Conservation (phyloP, 2,329 filamentous ascomycete genomes). For the Phaeosphaeria sp. region DNA sequence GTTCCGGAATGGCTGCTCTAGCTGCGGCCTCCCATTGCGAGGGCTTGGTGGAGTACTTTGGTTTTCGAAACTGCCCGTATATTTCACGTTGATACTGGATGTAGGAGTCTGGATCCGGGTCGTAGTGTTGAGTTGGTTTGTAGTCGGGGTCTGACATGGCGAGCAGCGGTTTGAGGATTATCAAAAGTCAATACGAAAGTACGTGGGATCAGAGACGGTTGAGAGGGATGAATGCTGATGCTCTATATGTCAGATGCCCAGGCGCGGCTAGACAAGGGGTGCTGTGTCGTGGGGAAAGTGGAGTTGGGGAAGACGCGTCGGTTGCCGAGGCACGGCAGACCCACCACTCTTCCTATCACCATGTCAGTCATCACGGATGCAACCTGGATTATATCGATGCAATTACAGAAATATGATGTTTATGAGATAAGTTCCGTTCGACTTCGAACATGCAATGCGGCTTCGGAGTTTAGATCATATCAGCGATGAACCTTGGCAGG, state of each 20-base stretch:
- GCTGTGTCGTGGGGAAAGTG: conserved; percentile 1
- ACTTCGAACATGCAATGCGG: neutral
- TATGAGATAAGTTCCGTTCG: neutral
- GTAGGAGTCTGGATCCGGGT: conserved; percentile 46
- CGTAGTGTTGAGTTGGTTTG: conserved; percentile 26
- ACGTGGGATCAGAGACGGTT: neutral
- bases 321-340: conserved; percentile 3
- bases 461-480: neutral
- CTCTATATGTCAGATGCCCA: neutral
- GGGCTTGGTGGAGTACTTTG: conserved; percentile 50
- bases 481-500: conserved; percentile 9
- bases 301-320: neutral
- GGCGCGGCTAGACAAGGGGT: neutral
- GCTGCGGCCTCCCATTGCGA: conserved; percentile 50
- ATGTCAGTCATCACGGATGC: neutral
- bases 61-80: conserved; percentile 45
- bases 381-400: neutral
- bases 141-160: conserved; percentile 16
- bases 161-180: neutral
- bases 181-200: neutral
- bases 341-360: neutral
- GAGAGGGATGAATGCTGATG: neutral
- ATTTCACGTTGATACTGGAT: conserved; percentile 46
- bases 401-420: neutral
- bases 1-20: conserved; percentile 37